Base-by-base conservation (phyloP, 1,284 basidiomycete genomes). In the Sporisorium graminicola region DNA sequence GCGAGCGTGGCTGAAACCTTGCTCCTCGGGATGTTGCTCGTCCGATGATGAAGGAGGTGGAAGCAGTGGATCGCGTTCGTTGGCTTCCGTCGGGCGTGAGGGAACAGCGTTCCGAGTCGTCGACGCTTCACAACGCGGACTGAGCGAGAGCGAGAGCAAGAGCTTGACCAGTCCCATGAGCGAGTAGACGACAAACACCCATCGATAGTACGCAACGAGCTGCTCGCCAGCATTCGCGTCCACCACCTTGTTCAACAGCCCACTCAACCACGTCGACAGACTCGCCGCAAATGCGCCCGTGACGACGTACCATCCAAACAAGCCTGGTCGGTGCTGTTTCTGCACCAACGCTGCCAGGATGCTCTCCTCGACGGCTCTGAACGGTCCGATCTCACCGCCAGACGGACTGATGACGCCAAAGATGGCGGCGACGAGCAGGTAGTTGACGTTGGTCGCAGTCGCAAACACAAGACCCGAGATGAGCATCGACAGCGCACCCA, bases 321-420 rank as follows among this genome's bases (percentile, higher is more conserved):
- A 18, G 12, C 22, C 33, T 13, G 65, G 50, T 40, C 59, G 18
- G 13, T 68, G 50, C 55, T 63, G 40, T n/a, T 68, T 54, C 0
- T 62, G 27, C 27, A 68, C 65, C 44, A 68, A 13, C 18, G 44
- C 43, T 7, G 65, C 65, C 14, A 68, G 20, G 8, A 68, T 62
- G 29, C 65, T 68, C 31, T 68, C 43, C 31, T 68, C 65, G 0
- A 68, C 65, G 27, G 65, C 60, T 33, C 56, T 42, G 29, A 68
- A 68, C 16, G 65, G 65, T 2, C 65, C 59, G 37, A 68, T 62
- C 59, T 68, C 65, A 4, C 35, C 42, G 0, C 65, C 65, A 0
- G 65, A 62, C 20, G 65, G 65, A 22, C 65, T 68, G 20, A 63
- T 58, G 13, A 68, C 65, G 10, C 60, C 65, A 22, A 68, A 54